These are phyloP conservation scores for Lasiosphaeria ovina DNA, from an alignment of 495 filamentous ascomycete species.

Conservation along the genomic window DNA sequence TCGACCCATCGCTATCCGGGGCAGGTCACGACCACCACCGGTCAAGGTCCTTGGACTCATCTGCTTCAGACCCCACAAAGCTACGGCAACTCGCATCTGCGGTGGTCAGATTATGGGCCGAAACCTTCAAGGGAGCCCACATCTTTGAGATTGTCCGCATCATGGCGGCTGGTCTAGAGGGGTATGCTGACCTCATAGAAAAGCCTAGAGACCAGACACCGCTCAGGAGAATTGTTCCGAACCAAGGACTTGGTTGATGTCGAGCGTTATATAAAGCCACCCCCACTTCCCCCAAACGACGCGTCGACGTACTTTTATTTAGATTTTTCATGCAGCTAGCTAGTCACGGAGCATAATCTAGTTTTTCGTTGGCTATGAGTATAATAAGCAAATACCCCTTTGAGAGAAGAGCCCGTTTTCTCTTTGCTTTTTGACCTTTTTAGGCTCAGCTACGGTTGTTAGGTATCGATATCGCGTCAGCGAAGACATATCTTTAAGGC, in stretches of 20 bases:
- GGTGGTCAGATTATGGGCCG: constrained; percentile 65
- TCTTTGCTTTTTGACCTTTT: too few relatives aligned
- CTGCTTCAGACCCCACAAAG: constrained; percentile 47
- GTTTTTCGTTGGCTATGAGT: too few relatives aligned
- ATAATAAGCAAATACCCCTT: too few relatives aligned
- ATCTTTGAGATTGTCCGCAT: constrained; percentile 66
- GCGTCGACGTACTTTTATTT: too few relatives aligned
- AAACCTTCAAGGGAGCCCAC: constrained; percentile 65
- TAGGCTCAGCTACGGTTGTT: too few relatives aligned
- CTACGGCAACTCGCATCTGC: constrained; percentile 60
- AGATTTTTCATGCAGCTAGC: too few relatives aligned
- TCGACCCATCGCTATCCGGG: constrained; percentile 47
- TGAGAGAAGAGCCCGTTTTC: too few relatives aligned
- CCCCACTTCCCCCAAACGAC: too few relatives aligned
- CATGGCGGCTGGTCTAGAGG: constrained; percentile 60
- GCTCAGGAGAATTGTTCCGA: constrained; percentile 30
- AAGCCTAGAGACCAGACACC: constrained; percentile 50
- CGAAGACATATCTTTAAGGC: too few relatives aligned
- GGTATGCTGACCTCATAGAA: constrained; percentile 64
- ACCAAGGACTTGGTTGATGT: constrained; percentile 19
- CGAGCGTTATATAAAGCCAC: background rate
- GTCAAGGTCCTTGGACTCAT: constrained; percentile 35
- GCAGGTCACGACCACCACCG: constrained; percentile 27
- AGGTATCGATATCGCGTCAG: too few relatives aligned
- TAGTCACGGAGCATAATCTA: too few relatives aligned